Conservation (phyloP, 768 basidiomycete genomes). For the Russula sp. region DNA sequence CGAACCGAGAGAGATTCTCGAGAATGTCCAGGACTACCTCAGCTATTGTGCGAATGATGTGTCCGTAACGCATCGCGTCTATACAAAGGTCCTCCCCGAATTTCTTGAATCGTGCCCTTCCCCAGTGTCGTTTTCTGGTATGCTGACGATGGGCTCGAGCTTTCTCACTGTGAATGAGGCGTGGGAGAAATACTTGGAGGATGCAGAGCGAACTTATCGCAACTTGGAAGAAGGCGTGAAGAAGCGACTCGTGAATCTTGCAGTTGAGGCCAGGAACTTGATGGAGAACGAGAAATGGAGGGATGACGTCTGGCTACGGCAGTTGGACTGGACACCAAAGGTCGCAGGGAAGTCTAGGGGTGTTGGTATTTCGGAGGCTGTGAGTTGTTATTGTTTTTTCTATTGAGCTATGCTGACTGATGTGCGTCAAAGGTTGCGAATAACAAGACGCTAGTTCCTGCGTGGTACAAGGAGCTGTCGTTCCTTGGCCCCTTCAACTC, state of each 20-base stretch:
- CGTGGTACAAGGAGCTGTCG: conserved; percentile 51
- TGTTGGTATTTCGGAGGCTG: conserved; percentile 31
- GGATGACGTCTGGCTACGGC: conserved; percentile 75
- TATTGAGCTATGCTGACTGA: not conserved
- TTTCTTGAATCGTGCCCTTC: conserved; percentile 82
- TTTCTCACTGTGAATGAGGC: conserved; percentile 85
- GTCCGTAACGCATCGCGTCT: conserved; percentile 75
- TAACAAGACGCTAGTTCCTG: conserved; percentile 27
- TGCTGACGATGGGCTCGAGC: conserved; percentile 85
- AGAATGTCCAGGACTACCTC: conserved; percentile 65
- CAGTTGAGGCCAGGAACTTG: conserved; percentile 46
- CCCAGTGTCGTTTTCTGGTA: conserved; percentile 88
- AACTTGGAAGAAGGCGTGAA: conserved; percentile 61
- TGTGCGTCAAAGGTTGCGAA: not conserved
- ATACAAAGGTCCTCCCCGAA: conserved; percentile 62
- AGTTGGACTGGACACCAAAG: conserved; percentile 96
- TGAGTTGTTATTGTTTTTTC: conserved; percentile 17
- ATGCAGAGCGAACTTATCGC: conserved; percentile 69
- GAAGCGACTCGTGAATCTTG: conserved; percentile 56
- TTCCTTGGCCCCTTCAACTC: conserved; percentile 36
- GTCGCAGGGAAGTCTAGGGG: conserved; percentile 63
- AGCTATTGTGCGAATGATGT: conserved; percentile 86
- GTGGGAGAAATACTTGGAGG: conserved; percentile 78
- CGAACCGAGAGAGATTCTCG: conserved; percentile 55
- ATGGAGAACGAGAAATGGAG: conserved; percentile 51